Evolutionary conservation across 2,329 filamentous ascomycete genomes (phyloP).

Genomic region (Trichothecium sympodiale): DNA sequence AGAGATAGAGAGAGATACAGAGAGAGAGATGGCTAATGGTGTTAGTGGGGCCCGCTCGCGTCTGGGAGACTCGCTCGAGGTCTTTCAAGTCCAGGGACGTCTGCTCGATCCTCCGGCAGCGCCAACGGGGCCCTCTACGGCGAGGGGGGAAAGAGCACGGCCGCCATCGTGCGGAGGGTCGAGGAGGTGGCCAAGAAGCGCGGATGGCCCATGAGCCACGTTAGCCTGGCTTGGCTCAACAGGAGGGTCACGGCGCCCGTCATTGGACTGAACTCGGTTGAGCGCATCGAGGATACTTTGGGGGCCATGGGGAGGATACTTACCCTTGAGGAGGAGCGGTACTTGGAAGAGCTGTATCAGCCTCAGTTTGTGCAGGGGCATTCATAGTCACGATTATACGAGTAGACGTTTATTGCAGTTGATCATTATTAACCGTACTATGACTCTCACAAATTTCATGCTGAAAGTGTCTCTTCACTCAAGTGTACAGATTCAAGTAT

Average conservation of each 20-base stretch:
- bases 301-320: conserved; percentile 31
- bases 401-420: too few relatives aligned
- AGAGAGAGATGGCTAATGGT: too few relatives aligned
- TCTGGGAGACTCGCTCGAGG: conserved; percentile 8
- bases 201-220: conserved; percentile 48
- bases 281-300: conserved; percentile 50
- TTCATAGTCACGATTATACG: too few relatives aligned
- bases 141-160: background rate
- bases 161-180: conserved; percentile 9
- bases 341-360: conserved; percentile 50
- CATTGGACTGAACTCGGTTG: conserved; percentile 45
- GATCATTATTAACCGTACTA: too few relatives aligned
- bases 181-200: conserved; percentile 46
- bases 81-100: too few relatives aligned
- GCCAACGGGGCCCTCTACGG: too few relatives aligned
- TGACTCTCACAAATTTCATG: too few relatives aligned
- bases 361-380: conserved; percentile 35
- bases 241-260: conserved; percentile 43
- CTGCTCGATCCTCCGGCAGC: too few relatives aligned
- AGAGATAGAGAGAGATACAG: too few relatives aligned
- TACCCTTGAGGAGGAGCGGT: conserved; percentile 45
- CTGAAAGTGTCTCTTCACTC: too few relatives aligned
- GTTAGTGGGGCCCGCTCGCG: conserved; percentile 9
- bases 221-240: conserved; percentile 53
- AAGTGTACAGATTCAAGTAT: too few relatives aligned